Evolutionary conservation across 208 protist species (phyloP).

Genomic region (Trichomonas gallinae): DNA sequence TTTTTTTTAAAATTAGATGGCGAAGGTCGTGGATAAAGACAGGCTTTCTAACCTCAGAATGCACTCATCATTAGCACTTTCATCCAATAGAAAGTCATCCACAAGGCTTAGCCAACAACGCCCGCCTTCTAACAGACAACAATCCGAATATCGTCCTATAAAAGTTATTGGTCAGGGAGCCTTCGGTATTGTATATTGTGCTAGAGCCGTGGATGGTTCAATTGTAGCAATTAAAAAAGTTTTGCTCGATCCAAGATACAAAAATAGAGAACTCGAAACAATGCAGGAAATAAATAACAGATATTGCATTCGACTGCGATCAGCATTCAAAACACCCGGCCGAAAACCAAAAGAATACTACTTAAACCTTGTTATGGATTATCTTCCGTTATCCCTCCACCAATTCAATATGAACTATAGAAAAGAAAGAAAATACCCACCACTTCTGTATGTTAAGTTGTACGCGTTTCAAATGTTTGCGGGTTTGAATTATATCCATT

Average conservation of each 20-base stretch:
- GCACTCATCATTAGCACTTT: background rate
- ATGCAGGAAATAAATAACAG: background rate
- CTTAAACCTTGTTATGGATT: constrained; percentile 95
- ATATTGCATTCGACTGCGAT: background rate
- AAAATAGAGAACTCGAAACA: constrained; percentile 8
- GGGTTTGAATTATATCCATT: constrained; percentile 87
- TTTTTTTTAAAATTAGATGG: background rate
- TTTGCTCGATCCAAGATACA: constrained; percentile 8
- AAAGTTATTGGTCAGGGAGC: background rate
- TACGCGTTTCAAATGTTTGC: constrained; percentile 86
- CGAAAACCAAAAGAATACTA: constrained; percentile 64
- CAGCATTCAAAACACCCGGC: background rate
- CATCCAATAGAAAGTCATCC: background rate
- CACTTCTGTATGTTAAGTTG: constrained; percentile 42
- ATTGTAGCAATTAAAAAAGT: constrained; percentile 4
- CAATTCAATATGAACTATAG: constrained; percentile 67
- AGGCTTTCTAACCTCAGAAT: background rate
- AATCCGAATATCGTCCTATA: background rate
- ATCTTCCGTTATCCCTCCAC: constrained; percentile 84
- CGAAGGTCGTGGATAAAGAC: background rate
- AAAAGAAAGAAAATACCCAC: constrained; percentile 52
- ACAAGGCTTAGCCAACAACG: background rate
- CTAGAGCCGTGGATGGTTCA: background rate
- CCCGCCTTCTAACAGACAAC: background rate
- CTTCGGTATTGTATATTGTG: background rate